These are phyloP conservation scores for Rauvolfia tetraphylla DNA, from an alignment of 257 asterid species.

Conservation along the genomic window DNA sequence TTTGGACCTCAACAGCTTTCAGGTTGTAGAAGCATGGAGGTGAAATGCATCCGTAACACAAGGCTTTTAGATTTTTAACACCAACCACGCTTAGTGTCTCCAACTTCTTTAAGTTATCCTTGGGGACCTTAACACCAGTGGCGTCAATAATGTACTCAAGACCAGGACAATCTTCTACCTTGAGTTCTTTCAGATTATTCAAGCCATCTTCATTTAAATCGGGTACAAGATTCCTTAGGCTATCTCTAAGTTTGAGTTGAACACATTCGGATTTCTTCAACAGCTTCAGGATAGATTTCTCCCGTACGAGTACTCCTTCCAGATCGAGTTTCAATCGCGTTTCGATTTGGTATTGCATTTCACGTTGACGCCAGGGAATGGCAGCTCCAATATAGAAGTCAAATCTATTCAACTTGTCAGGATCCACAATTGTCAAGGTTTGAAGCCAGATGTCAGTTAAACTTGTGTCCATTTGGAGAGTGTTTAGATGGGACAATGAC, in stretches of 20 bases:
- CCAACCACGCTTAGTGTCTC: not conserved
- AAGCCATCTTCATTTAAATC: not conserved
- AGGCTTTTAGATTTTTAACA: not conserved
- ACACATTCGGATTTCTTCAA: too few relatives aligned
- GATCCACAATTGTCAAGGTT: not conserved
- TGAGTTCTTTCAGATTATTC: not conserved
- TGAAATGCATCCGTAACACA: not conserved
- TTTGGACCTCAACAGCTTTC: too few relatives aligned
- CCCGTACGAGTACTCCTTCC: too few relatives aligned
- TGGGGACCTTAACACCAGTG: too few relatives aligned
- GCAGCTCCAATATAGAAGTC: too few relatives aligned
- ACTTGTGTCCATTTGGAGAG: not conserved
- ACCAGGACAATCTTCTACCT: not conserved
- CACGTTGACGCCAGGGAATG: too few relatives aligned
- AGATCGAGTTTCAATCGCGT: not conserved
- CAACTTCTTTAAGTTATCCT: not conserved
- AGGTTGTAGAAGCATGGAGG: too few relatives aligned
- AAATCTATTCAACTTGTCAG: not conserved
- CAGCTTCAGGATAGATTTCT: too few relatives aligned
- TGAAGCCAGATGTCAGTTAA: not conserved
- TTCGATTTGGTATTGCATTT: too few relatives aligned
- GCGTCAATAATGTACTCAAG: not conserved
- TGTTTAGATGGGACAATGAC: conserved; percentile 8
- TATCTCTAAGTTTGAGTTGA: too few relatives aligned
- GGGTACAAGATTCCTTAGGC: not conserved